These are phyloP conservation scores for Excoecaria agallocha DNA, from an alignment of 345 rosid species.

Conservation along the genomic window DNA sequence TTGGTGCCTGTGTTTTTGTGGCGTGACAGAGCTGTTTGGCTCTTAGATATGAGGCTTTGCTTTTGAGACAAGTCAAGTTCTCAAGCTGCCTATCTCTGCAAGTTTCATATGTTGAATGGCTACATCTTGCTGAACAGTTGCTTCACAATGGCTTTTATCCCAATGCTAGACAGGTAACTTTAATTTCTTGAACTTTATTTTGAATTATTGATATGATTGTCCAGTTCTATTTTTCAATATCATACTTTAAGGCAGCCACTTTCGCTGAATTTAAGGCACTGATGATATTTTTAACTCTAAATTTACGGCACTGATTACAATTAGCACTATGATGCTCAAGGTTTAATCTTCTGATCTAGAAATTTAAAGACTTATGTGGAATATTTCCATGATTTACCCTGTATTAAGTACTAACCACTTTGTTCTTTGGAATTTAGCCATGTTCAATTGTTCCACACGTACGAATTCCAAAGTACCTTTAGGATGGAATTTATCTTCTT, in stretches of 20 bases:
- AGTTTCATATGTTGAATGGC: conserved; percentile 65
- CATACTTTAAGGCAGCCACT: not conserved
- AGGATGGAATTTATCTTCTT: too few relatives aligned
- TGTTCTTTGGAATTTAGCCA: too few relatives aligned
- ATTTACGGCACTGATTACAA: too few relatives aligned
- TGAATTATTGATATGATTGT: not conserved
- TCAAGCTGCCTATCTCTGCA: conserved; percentile 40
- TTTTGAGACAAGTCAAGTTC: conserved; percentile 54
- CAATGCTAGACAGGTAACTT: conserved; percentile 52
- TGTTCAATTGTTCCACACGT: too few relatives aligned
- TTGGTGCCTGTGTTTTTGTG: not conserved
- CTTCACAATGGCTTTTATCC: conserved; percentile 52
- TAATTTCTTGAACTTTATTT: not conserved
- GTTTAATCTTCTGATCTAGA: conserved; percentile 35
- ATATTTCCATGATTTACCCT: too few relatives aligned
- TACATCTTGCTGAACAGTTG: conserved; percentile 54
- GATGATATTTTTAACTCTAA: not conserved
- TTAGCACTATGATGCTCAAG: not conserved
- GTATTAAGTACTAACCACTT: too few relatives aligned
- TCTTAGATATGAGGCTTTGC: conserved; percentile 67
- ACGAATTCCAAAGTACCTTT: too few relatives aligned
- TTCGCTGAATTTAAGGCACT: not conserved
- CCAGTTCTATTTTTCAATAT: conserved; percentile 27
- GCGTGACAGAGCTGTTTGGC: conserved; percentile 64
- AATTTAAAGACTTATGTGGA: too few relatives aligned